Evolutionary conservation across 2,329 filamentous ascomycete genomes (phyloP), one percentile per base, ranked within the genome.

Genomic region (Monosporascus sp.): DNA sequence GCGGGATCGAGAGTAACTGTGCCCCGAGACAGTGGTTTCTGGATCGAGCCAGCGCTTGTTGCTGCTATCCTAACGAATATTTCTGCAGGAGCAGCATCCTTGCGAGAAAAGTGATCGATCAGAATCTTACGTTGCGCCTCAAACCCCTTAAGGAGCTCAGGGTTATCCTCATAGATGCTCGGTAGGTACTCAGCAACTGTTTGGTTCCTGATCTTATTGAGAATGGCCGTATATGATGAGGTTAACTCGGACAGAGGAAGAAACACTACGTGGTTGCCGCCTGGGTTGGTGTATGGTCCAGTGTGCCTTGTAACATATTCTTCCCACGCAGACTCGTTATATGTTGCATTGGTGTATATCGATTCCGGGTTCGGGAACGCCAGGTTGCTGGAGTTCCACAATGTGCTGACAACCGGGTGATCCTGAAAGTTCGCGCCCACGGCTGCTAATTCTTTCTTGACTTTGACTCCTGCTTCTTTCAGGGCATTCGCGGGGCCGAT

Each of bases 401-500:
- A 19, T 14, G 9, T 44, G 11, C 11, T 9, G n/a, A 20, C 7
- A 6, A 5, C 2, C 26, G 54, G 44, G 26, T 61, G 78, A 63
- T 86, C 80, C 65, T 82, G 75, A 3, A 86, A 68, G 65, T 85
- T 84, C 20, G 73, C 76, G 4, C 84, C 84, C 7, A 88, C 82
- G 38, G 82, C 84, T 0, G 82, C 83, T 1, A 83, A 72, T 57
- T 87, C 77, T 1, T 74, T 70, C 45, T 82, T 60, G 2, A 83
- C 73, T 0, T 73, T 65, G 52, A 86, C 84, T 7, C 71, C 68
- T 54, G 78, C 67, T 26, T 62, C 55, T n/a, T 61, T 56, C 7
- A 75, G 62, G 14, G 74, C 62, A 2, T 59, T 59, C 17, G 57
- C 59, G 0, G 69, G 63, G 1, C 75, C 74, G 27, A 77, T 70